Evolutionary conservation across 148 eudicot genomes (phyloP), one percentile per base, ranked within the genome.

Genomic region (Pouteria glomerata): DNA sequence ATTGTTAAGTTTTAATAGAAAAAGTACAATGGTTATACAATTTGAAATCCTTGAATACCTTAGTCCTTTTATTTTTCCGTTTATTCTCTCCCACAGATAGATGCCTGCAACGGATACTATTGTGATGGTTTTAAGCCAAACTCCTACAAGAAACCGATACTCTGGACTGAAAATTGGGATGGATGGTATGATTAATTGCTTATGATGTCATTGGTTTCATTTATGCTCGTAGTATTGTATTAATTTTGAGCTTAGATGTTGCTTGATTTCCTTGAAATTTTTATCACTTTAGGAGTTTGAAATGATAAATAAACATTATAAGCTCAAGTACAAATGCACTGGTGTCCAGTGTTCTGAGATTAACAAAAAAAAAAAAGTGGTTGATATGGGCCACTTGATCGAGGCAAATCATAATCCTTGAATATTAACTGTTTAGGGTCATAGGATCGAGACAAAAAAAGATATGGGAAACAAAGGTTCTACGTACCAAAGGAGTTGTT

Each of bases 161-260:
- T 94, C 59, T 94, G 98, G 98, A 94, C 98, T 23, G 98, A 94
- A 70, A 82, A 94, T 65, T 94, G 98, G 98, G 96, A 87, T 87
- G 97, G 97, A 82, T 94, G 98, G 98, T 94, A 93, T 64, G 81
- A 27, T 70, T 47, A 69, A 23, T 21, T 64, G 19, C 19, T 69
- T 33, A 21, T 23, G 27, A 21, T 41, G 19, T 63, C 31, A 50
- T 63, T n/a, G 37, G 27, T n/a, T 47, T 42, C 15, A 18, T 29
- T 69, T 60, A 57, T 68, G 51, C 13, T 19, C 42, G 19, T 59
- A 47, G 47, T 14, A 27, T 12, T 44, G 8, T 16, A 16, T 68
- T 48, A 37, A 48, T 23, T 39, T 39, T 23, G 29, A 5, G 18
- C 42, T 65, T 41, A 55, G 44, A 26, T 30, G 57, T 44, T 44